Base-by-base conservation (phyloP, 352 stramenopile genomes). In the Phytophthora tentaculata region DNA sequence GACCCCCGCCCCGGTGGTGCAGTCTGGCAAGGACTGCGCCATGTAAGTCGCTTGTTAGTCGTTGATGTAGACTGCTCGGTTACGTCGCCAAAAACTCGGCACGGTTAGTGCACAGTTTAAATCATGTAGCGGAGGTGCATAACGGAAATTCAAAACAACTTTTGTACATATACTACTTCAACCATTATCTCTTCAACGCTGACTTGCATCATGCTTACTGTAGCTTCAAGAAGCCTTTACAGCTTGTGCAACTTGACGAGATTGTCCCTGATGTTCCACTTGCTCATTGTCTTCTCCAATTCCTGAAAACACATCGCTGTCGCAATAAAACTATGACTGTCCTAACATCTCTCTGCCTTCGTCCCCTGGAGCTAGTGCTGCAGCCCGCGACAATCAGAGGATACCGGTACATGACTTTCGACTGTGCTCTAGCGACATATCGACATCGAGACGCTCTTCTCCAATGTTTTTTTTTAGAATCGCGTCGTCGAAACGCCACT, bases 11-110 rank as follows among this genome's bases (percentile, higher is more conserved):
- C 22, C 52, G 10, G n/a, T 57, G 2, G 49, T 59, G 10, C 26
- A 58, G 55, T 66, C 55, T 41, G 61, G 56, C 43, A 74, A 71
- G 67, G 67, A 71, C 56, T 74, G 67, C 35, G 67, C 61, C 0
- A 74, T 74, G 56, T 74, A 74, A 74, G 44, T 56, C 39, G 6
- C 47, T 43, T 35, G 28, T 16, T 28, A 10, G 26, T 71, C 43
- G 45, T 64, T 69, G 49, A 53, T 66, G 63, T 63, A 68, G 50
- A 71, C 44, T 53, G 61, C 53, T 57, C 52, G 14, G 49, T 39
- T 58, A 54, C 61, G 29, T 63, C 19, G 49, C 24, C 56, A 28
- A 22, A 48, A 61, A 67, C 29, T 50, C 47, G 13, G 39, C 43
- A 61, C 50, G 12, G 37, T 41, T 53, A 51, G 56, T 67, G 49